phyloP scores from a whole-genome alignment of 2,329 filamentous ascomycete species.

The Iodosphaeria phyllophila region DNA sequence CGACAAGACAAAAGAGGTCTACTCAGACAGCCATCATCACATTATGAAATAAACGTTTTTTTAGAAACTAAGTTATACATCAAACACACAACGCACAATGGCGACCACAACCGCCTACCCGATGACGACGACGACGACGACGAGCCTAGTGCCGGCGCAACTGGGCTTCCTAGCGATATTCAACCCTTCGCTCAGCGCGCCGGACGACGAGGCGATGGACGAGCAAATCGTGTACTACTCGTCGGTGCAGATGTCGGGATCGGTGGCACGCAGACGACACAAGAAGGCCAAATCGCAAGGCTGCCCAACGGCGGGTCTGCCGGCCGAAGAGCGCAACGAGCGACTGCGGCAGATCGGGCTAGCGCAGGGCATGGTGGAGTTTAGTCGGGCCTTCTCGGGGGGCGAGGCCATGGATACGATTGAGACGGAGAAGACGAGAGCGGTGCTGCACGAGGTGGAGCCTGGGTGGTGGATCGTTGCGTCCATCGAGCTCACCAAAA shows the following conservation, averaged over 20 bases:
- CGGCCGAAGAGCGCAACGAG: conserved; percentile 60
- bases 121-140: conserved; percentile 7
- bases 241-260: conserved; percentile 30
- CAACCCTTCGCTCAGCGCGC: conserved; percentile 51
- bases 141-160: conserved; percentile 50
- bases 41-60: too few relatives aligned
- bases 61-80: too few relatives aligned
- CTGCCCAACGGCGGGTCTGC: conserved; percentile 23
- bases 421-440: conserved; percentile 76
- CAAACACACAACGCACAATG: too few relatives aligned
- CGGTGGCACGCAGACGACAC: conserved; percentile 19
- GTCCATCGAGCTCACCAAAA: conserved; percentile 66
- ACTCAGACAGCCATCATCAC: too few relatives aligned
- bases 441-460: conserved; percentile 76
- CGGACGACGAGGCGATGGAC: conserved; percentile 51
- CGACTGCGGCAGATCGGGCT: conserved; percentile 82
- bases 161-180: conserved; percentile 88
- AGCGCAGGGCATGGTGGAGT: conserved; percentile 90
- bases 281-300: conserved; percentile 18
- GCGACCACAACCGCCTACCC: too few relatives aligned
- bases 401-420: conserved; percentile 63
- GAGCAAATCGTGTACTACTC: conserved; percentile 91
- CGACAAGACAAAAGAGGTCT: too few relatives aligned
- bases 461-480: conserved; percentile 89
- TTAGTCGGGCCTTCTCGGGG: conserved; percentile 72